A percentile compares a stretch with the other conserved stretches of the same genome.
These are phyloP conservation scores for Backusella mclennaniae DNA, from an alignment of 192 early-diverging fungal species.

Conservation along the genomic window DNA sequence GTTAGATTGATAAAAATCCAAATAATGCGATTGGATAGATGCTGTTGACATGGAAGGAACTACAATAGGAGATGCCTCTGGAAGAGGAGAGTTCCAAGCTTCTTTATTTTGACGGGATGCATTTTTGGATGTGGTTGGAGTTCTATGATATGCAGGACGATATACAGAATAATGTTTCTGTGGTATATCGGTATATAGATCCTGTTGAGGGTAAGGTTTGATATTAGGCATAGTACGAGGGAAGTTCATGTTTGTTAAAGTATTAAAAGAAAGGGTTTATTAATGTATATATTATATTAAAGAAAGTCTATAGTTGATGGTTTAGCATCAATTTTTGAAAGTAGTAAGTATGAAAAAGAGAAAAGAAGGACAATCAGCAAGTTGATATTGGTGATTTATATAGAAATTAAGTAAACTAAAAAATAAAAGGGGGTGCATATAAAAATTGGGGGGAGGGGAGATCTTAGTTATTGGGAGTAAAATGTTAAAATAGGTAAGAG, in stretches of 20 bases:
- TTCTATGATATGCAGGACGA: slow-evolving; percentile 14
- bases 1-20: slow-evolving; percentile 7
- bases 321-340: not conserved
- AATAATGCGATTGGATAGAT: not conserved
- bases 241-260: slow-evolving; percentile 12
- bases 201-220: slow-evolving; percentile 19
- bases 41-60: slow-evolving; percentile 17
- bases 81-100: not conserved
- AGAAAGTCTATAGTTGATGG: not conserved
- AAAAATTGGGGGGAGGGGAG: slow-evolving; percentile 12
- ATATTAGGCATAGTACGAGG: slow-evolving; percentile 16
- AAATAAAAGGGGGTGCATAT: not conserved
- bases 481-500: not conserved
- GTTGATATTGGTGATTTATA: not conserved
- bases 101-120: slow-evolving; percentile 9
- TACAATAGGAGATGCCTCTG: slow-evolving; percentile 14
- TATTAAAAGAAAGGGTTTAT: slow-evolving; percentile 1
- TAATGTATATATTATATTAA: not conserved
- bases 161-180: slow-evolving; percentile 8
- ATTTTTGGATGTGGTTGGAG: not conserved
- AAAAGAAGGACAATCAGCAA: not conserved
- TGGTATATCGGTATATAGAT: slow-evolving; percentile 1
- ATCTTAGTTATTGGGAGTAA: slow-evolving; percentile 7
- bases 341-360: not conserved
- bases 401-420: slow-evolving; percentile 3